Base-by-base conservation (phyloP, 306 rosid species). In the Oemleria cerasiformis region DNA sequence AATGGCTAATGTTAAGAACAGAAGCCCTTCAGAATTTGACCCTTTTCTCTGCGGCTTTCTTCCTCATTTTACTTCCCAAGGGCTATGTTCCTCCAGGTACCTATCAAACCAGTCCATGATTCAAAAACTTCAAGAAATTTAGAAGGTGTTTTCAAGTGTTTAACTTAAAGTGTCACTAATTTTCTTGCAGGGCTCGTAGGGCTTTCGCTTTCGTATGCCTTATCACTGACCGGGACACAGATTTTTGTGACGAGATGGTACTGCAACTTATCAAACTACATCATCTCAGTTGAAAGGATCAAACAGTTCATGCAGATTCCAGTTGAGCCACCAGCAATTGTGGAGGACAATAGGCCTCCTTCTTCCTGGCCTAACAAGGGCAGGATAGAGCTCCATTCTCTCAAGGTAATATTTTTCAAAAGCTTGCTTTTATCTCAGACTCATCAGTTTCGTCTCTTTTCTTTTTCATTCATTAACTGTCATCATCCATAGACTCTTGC, bases 291-390 rank as follows among this genome's bases (percentile, higher is more conserved):
- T 49, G 98, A 92, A 83, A 74, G 95, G 79, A 92, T 92, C 74
- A 90, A 90, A 59, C 98, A 92, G 71, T 90, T 88, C 77, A 85
- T 92, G 82, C 83, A 75, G 12, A 79, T 90, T 64, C 89, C 92
- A 17, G 51, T 66, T 2, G 95, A 92, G 64, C 92, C 96, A 77
- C 87, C 87, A 0, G 88, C 88, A 43, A 68, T 88, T 65, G 73
- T 90, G 21, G 87, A 85, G 45, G 72, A 78, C 40, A 85, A 64
- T 7, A 80, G 88, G 45, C 96, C 96, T 13, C 86, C 94, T 34
- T 56, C 79, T 57, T 86, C 90, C 17, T 89, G 97, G 97, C 96
- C 97, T 34, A 59, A 73, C 42, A 87, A 73, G 84, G 96, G 97
- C 17, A 81, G 85, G 82, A 87, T 89, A 75, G 90, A 86, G 76